Conservation (phyloP, 1,284 basidiomycete genomes). For the Pisolithus thermaeus region DNA sequence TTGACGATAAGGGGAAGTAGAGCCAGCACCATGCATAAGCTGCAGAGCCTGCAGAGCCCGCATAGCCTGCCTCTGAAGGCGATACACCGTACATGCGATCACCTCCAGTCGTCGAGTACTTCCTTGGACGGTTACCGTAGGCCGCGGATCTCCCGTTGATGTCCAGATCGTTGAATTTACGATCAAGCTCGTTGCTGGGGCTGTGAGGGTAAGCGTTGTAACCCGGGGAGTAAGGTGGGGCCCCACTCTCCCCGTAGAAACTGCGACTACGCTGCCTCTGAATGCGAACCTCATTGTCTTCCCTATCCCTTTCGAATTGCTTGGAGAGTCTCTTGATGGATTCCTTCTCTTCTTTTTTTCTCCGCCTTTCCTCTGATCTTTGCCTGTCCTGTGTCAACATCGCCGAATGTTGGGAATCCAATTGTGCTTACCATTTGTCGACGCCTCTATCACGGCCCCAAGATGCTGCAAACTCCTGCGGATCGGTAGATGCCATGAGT, state of each 20-base stretch:
- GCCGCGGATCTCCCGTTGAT: constrained; percentile 19
- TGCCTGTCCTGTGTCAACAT: constrained; percentile 36
- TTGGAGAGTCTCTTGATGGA: constrained; percentile 46
- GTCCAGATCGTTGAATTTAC: constrained; percentile 28
- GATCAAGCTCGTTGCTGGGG: constrained; percentile 25
- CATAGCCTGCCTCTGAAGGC: constrained; percentile 15
- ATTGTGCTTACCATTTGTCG: constrained; percentile 43
- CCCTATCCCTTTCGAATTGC: constrained; percentile 36
- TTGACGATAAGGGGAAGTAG: constrained; percentile 29
- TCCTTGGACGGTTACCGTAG: constrained; percentile 22
- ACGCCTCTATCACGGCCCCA: constrained; percentile 44
- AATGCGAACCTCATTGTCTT: constrained; percentile 48
- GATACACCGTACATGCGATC: constrained; percentile 21
- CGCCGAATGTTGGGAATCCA: not conserved
- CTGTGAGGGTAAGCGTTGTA: constrained; percentile 24
- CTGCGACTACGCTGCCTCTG: constrained; percentile 32
- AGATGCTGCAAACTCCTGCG: constrained; percentile 53
- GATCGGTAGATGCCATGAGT: constrained; percentile 4
- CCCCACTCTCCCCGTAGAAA: constrained; percentile 25
- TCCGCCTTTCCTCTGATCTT: constrained; percentile 51
- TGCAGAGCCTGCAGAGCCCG: constrained; percentile 3
- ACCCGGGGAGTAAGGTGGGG: constrained; percentile 16
- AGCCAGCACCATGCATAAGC: constrained; percentile 22
- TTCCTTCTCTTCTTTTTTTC: constrained; percentile 52
- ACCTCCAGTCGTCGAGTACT: constrained; percentile 24